Evolutionary conservation across 805 yeast species (phyloP).

Genomic region (Peterozyma toletana): DNA sequence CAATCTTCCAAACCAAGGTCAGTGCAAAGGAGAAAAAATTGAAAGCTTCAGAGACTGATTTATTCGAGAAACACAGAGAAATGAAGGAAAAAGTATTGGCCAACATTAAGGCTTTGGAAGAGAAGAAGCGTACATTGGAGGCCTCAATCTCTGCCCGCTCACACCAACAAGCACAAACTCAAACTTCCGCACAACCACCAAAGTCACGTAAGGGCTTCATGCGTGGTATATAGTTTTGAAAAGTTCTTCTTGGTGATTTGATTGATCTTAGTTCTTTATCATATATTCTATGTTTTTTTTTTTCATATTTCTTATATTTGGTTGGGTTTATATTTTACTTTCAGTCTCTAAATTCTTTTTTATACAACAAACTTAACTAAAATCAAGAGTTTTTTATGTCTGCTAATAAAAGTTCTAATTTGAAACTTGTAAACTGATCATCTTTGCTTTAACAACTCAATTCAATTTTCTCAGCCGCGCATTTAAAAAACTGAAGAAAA

Average conservation of each 20-base stretch:
- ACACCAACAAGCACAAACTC: slow-evolving; percentile 29
- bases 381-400: too few species aligned
- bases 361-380: too few species aligned
- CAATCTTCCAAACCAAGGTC: slow-evolving; percentile 93
- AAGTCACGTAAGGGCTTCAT: slow-evolving; percentile 77
- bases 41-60: slow-evolving; percentile 94
- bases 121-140: slow-evolving; percentile 78
- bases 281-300: background rate
- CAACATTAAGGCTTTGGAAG: slow-evolving; percentile 86
- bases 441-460: too few species aligned
- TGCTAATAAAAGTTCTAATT: too few species aligned
- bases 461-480: too few species aligned
- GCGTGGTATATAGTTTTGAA: slow-evolving; percentile 29
- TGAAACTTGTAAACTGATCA: too few species aligned
- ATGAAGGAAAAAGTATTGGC: slow-evolving; percentile 90
- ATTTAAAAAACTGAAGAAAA: too few species aligned
- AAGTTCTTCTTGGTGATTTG: too few species aligned
- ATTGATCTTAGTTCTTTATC: background rate
- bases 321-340: too few species aligned
- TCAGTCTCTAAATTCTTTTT: too few species aligned
- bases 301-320: background rate
- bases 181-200: slow-evolving; percentile 31
- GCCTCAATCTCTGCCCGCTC: slow-evolving; percentile 43
- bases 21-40: slow-evolving; percentile 94
- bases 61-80: slow-evolving; percentile 91